These are phyloP conservation scores for Hortiboletus campestris DNA, from an alignment of 768 basidiomycete genomes.

Conservation along the genomic window DNA sequence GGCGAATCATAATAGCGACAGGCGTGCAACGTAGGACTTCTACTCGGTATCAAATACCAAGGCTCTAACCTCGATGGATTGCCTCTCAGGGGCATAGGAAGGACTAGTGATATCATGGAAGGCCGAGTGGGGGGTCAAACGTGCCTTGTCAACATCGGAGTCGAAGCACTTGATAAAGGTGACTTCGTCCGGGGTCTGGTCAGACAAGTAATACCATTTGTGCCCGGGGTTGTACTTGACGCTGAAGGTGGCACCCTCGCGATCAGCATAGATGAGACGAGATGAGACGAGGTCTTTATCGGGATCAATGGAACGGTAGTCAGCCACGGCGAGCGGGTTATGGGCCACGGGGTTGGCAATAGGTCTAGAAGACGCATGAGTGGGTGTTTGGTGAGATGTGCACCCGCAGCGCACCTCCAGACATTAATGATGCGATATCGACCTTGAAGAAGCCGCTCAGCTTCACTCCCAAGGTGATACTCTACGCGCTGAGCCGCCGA, in stretches of 20 bases:
- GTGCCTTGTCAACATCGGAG: conserved; percentile 39
- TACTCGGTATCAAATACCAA: conserved; percentile 44
- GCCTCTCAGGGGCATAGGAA: conserved; percentile 35
- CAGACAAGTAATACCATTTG: conserved; percentile 39
- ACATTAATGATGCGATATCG: conserved; percentile 47
- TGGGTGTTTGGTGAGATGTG: neutral
- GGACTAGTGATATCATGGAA: conserved; percentile 38
- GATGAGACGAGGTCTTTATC: conserved; percentile 37
- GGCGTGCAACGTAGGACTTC: neutral
- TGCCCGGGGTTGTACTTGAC: conserved; percentile 38
- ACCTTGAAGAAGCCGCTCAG: conserved; percentile 39
- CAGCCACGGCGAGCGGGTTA: conserved; percentile 40
- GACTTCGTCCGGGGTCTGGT: conserved; percentile 42
- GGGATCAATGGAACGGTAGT: conserved; percentile 39
- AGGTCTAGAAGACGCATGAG: conserved; percentile 23
- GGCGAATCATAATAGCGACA: neutral
- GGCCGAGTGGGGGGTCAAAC: conserved; percentile 43
- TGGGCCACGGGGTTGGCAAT: conserved; percentile 40
- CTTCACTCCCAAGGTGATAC: conserved; percentile 39
- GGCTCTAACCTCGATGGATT: conserved; percentile 44
- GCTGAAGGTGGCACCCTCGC: conserved; percentile 35
- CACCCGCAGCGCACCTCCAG: conserved; percentile 33
- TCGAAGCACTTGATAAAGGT: conserved; percentile 46
- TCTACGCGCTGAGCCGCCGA: conserved; percentile 38
- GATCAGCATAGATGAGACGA: conserved; percentile 35